Percentiles rank a stretch among this genome's conserved stretches.
Evolutionary conservation across 2,329 filamentous ascomycete genomes (phyloP).

Genomic region (Emergomyces pasteurianus): DNA sequence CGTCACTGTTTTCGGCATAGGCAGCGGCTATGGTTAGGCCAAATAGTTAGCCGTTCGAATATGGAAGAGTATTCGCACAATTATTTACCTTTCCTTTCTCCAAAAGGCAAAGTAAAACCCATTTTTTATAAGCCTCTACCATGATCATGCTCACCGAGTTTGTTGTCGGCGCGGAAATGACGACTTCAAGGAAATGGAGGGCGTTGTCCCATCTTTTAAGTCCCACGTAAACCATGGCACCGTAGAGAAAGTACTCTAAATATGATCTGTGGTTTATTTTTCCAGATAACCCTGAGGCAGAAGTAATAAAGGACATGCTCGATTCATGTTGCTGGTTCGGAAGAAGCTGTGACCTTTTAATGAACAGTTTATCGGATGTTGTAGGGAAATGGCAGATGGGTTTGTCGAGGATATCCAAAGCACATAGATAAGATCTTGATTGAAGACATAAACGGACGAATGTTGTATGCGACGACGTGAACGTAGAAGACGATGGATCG

Average conservation of each 20-base stretch:
- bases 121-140: constrained; percentile 86
- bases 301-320: constrained; percentile 24
- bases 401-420: constrained; percentile 30
- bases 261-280: constrained; percentile 30
- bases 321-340: constrained; percentile 23
- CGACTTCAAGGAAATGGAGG: constrained; percentile 48
- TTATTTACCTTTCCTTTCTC: constrained; percentile 47
- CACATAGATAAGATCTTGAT: constrained; percentile 28
- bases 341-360: constrained; percentile 13
- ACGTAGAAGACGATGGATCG: constrained; percentile 29
- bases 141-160: constrained; percentile 62
- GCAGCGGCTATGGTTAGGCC: constrained; percentile 25
- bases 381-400: constrained; percentile 32
- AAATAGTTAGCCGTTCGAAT: neutral
- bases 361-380: constrained; percentile 14
- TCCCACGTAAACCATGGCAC: constrained; percentile 53
- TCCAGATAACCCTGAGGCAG: constrained; percentile 27
- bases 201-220: constrained; percentile 52
- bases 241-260: constrained; percentile 55
- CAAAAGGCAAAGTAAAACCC: constrained; percentile 66
- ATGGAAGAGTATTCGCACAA: neutral
- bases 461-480: constrained; percentile 33
- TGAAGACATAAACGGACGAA: constrained; percentile 32
- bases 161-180: constrained; percentile 52
- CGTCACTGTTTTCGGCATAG: constrained; percentile 44